Conservation (phyloP, 1,284 basidiomycete genomes). For the Ceratobasidium sp. region DNA sequence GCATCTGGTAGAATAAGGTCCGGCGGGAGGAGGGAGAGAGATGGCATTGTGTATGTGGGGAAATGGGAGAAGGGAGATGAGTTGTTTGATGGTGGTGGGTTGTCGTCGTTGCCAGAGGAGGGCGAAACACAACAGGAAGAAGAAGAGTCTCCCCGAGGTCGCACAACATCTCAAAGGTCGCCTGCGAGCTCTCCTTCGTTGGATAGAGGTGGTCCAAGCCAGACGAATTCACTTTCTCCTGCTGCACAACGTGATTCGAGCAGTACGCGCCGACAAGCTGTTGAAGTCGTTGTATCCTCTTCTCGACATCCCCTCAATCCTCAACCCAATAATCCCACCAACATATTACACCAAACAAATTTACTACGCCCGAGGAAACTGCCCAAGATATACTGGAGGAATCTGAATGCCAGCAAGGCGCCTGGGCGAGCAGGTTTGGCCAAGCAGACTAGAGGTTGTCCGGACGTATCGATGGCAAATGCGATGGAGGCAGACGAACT, state of each 20-base stretch:
- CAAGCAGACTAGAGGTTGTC: not conserved
- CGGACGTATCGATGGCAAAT: conserved; percentile 23
- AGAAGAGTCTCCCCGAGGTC: not conserved
- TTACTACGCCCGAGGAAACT: not conserved
- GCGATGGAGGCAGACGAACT: conserved; percentile 34
- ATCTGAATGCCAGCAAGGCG: not conserved
- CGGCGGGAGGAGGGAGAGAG: not conserved
- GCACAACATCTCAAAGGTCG: too few species aligned
- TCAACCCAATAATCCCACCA: not conserved
- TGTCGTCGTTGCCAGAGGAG: too few species aligned
- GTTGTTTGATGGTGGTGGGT: not conserved
- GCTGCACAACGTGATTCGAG: too few species aligned
- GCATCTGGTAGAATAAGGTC: not conserved
- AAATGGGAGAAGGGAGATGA: too few species aligned
- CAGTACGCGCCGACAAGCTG: not conserved
- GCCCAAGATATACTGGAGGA: not conserved
- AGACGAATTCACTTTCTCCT: not conserved
- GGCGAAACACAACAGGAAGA: not conserved
- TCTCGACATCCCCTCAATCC: not conserved
- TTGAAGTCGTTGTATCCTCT: not conserved
- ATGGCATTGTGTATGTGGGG: too few species aligned
- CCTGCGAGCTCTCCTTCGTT: conserved; percentile 13
- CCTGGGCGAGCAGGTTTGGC: not conserved
- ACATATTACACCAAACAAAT: not conserved
- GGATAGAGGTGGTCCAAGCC: not conserved